A percentile compares a stretch with the other conserved stretches of the same genome.
Evolutionary conservation across 1,284 basidiomycete genomes (phyloP).

Genomic region (Melampsora americana): DNA sequence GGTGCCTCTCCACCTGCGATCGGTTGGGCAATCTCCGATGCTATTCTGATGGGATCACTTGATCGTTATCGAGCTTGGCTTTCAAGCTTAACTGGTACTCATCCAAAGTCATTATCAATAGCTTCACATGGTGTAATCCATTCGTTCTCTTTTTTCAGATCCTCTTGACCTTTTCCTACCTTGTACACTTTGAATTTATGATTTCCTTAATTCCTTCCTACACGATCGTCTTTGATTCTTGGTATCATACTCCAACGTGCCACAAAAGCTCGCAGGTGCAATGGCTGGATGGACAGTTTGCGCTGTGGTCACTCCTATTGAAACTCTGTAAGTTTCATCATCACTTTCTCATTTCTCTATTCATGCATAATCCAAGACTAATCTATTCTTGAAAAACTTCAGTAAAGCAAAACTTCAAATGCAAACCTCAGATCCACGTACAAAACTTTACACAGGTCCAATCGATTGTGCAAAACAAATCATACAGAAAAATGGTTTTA

Average conservation of each 20-base stretch:
- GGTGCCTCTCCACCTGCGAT: constrained; percentile 71
- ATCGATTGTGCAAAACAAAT: constrained; percentile 54
- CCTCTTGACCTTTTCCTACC: background rate
- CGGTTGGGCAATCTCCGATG: constrained; percentile 73
- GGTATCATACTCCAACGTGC: no score
- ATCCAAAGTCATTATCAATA: constrained; percentile 54
- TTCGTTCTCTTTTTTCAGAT: background rate
- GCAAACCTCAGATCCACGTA: constrained; percentile 62
- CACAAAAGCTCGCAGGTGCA: constrained; percentile 62
- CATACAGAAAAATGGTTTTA: constrained; percentile 49
- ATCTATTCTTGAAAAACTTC: constrained; percentile 26
- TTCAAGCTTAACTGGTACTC: constrained; percentile 5
- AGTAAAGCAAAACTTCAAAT: constrained; percentile 69
- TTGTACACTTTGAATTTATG: background rate
- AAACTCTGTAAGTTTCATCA: constrained; percentile 63
- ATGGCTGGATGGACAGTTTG: constrained; percentile 72
- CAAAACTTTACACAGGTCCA: constrained; percentile 51
- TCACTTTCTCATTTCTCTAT: background rate
- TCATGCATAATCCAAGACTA: background rate
- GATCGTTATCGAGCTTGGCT: constrained; percentile 49
- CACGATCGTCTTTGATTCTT: background rate
- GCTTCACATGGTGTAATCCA: constrained; percentile 58
- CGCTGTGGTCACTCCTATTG: constrained; percentile 68
- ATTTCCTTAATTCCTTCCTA: background rate
- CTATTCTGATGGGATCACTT: constrained; percentile 69